A percentile compares a stretch with the other conserved stretches of the same genome.
Evolutionary conservation across 352 stramenopile genomes (phyloP).

Genomic region (Elongisporangium undulatum): DNA sequence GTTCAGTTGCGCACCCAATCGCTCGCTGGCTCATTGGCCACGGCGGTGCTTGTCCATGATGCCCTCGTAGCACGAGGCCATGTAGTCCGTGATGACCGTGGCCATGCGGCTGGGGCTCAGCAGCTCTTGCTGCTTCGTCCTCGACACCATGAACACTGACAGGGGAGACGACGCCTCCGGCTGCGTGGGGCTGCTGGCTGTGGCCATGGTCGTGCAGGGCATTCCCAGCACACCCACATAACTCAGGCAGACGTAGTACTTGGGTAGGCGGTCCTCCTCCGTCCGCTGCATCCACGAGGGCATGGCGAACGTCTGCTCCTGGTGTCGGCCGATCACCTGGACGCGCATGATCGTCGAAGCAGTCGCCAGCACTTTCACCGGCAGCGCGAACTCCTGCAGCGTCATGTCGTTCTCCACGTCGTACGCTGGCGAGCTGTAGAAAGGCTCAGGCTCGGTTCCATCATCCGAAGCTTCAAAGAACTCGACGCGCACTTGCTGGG

Average conservation of each 20-base stretch:
- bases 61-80: slow-evolving; percentile 56
- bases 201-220: slow-evolving; percentile 12
- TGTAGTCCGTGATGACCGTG: slow-evolving; percentile 48
- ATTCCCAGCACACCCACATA: slow-evolving; percentile 66
- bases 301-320: slow-evolving; percentile 70
- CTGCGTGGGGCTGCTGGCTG: background rate
- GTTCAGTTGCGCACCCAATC: too few relatives aligned
- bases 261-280: slow-evolving; percentile 39
- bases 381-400: slow-evolving; percentile 56
- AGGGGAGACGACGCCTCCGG: background rate
- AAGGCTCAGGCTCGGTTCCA: slow-evolving; percentile 16
- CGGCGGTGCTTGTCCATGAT: slow-evolving; percentile 45
- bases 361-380: slow-evolving; percentile 34
- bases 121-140: slow-evolving; percentile 11
- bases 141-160: slow-evolving; percentile 7
- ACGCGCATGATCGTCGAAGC: slow-evolving; percentile 48
- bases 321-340: slow-evolving; percentile 59
- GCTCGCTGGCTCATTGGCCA: slow-evolving; percentile 32
- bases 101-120: slow-evolving; percentile 30
- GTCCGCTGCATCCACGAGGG: slow-evolving; percentile 37
- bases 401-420: slow-evolving; percentile 69
- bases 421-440: slow-evolving; percentile 54
- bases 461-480: slow-evolving; percentile 62
- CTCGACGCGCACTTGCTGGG: slow-evolving; percentile 49
- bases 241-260: slow-evolving; percentile 81